Conservation (phyloP, 2,329 filamentous ascomycete genomes). For the Diaporthe helianthi region DNA sequence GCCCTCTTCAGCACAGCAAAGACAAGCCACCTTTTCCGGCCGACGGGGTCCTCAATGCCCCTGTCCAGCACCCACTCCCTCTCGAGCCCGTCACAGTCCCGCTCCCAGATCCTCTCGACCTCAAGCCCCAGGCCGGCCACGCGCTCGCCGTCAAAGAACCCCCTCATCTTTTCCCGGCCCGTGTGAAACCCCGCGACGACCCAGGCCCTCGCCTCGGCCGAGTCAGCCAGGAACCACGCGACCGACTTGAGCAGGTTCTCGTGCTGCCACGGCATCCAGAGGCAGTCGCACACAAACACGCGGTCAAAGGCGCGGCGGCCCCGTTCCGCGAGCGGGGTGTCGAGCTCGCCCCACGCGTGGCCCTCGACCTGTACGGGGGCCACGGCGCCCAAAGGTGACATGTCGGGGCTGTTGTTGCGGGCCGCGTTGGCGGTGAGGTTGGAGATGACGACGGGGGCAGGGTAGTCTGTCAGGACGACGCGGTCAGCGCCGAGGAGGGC, state of each 20-base stretch:
- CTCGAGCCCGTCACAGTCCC: slow-evolving; percentile 69
- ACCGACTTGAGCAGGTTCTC: slow-evolving; percentile 69
- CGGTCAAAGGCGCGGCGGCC: slow-evolving; percentile 59
- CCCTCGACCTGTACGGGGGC: slow-evolving; percentile 57
- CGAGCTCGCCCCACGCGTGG: slow-evolving; percentile 69
- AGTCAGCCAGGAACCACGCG: slow-evolving; percentile 62
- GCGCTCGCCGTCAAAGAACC: slow-evolving; percentile 63
- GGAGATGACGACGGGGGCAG: slow-evolving; percentile 63
- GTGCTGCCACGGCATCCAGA: slow-evolving; percentile 79
- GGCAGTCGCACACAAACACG: slow-evolving; percentile 74
- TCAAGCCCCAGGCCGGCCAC: slow-evolving; percentile 60
- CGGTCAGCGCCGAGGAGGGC: slow-evolving; percentile 54
- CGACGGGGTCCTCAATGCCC: slow-evolving; percentile 65
- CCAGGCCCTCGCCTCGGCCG: slow-evolving; percentile 59
- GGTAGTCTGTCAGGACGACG: slow-evolving; percentile 73
- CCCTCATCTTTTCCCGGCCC: slow-evolving; percentile 68
- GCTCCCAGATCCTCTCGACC: slow-evolving; percentile 72
- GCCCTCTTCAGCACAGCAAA: slow-evolving; percentile 59
- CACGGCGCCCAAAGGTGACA: slow-evolving; percentile 41
- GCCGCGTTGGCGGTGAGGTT: slow-evolving; percentile 65
- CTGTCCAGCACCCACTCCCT: slow-evolving; percentile 68
- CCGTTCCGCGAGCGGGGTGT: slow-evolving; percentile 35
- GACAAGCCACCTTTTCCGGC: slow-evolving; percentile 75
- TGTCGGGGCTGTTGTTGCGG: slow-evolving; percentile 52
- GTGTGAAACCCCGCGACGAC: slow-evolving; percentile 78